Conservation (phyloP, 2,329 filamentous ascomycete species). For the Aspergillus unguis region DNA sequence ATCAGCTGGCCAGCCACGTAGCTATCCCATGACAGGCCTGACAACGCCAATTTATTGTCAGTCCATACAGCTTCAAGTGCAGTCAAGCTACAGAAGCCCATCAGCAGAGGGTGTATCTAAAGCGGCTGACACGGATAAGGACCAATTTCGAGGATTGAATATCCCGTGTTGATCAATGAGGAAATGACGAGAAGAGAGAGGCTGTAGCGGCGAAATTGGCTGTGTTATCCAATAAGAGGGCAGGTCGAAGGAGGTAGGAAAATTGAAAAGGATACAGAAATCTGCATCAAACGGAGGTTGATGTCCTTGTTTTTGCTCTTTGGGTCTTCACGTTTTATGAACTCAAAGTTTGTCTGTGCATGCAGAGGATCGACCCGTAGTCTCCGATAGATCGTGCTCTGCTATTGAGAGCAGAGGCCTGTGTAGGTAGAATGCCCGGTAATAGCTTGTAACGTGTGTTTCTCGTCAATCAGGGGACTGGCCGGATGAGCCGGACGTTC, state of each 20-base stretch:
- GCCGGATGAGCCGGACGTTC: slow-evolving; percentile 26
- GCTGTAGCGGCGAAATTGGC: background rate
- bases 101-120: background rate
- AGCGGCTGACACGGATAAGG: no score
- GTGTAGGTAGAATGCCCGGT: slow-evolving; percentile 21
- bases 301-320: background rate
- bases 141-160: background rate
- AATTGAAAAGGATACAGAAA: background rate
- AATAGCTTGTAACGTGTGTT: slow-evolving; percentile 21
- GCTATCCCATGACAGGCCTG: background rate
- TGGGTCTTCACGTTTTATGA: background rate
- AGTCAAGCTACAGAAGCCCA: background rate
- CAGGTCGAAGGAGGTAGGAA: background rate
- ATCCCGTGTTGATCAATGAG: background rate
- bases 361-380: no score
- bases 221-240: background rate
- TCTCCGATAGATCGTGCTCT: background rate
- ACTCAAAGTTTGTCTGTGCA: no score
- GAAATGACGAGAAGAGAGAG: background rate
- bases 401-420: slow-evolving; percentile 25
- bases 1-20: slow-evolving; percentile 4
- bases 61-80: background rate
- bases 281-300: background rate
- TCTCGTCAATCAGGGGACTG: slow-evolving; percentile 13
- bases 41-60: background rate